Evolutionary conservation across 2,329 filamentous ascomycete genomes (phyloP).

Genomic region (Xylaria sp.): DNA sequence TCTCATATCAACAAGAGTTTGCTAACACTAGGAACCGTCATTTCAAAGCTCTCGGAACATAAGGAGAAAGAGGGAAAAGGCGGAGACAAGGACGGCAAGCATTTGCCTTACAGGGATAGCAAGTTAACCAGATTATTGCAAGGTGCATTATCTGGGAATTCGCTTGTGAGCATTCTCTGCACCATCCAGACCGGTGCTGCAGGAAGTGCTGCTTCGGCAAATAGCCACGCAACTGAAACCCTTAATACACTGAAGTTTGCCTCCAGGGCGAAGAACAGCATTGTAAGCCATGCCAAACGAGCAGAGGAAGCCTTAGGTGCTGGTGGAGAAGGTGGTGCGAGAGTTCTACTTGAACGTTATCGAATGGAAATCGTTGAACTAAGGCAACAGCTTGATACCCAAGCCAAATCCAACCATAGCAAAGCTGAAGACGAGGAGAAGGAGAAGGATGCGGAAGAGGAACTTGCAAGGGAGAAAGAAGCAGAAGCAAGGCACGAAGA

Average conservation of each 20-base stretch:
- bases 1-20: conserved; percentile 99
- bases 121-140: conserved; percentile 94
- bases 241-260: conserved; percentile 97
- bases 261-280: conserved; percentile 95
- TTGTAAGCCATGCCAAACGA: conserved; percentile 95
- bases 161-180: conserved; percentile 95
- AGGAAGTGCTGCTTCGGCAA: conserved; percentile 75
- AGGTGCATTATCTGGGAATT: conserved; percentile 90
- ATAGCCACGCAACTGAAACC: conserved; percentile 85
- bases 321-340: conserved; percentile 84
- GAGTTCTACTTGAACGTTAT: conserved; percentile 91
- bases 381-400: conserved; percentile 81
- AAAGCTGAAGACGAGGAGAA: conserved; percentile 72
- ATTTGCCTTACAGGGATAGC: conserved; percentile 96
- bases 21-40: conserved; percentile 93
- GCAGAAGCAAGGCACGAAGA: conserved; percentile 90
- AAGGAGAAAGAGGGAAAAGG: conserved; percentile 82
- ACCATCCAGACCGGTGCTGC: conserved; percentile 90
- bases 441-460: conserved; percentile 73
- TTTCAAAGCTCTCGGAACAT: conserved; percentile 87
- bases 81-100: conserved; percentile 85
- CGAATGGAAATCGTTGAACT: conserved; percentile 91
- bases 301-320: conserved; percentile 87
- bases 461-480: conserved; percentile 79
- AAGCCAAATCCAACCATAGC: conserved; percentile 74